Conservation (phyloP, 2,329 filamentous ascomycete genomes). For the Nothopassalora personata region DNA sequence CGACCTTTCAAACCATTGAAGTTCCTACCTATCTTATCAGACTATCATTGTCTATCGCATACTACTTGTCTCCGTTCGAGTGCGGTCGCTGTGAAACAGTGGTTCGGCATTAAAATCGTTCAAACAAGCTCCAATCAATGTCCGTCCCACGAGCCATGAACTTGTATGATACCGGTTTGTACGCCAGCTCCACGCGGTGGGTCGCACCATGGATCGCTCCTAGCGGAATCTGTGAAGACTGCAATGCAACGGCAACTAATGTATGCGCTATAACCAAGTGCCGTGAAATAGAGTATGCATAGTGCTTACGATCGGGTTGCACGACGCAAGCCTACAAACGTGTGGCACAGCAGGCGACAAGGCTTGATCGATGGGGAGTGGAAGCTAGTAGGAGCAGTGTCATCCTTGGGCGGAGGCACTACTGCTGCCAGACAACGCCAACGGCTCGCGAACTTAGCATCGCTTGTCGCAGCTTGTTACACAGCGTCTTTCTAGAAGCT, state of each 20-base stretch:
- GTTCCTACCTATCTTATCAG: not conserved
- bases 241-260: conserved; percentile 3
- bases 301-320: conserved; percentile 1
- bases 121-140: conserved; percentile 4
- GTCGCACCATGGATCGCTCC: conserved; percentile 3
- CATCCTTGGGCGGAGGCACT: not conserved
- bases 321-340: not conserved
- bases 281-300: not conserved
- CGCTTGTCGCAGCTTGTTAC: not conserved
- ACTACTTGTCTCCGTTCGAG: not conserved
- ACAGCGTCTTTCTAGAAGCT: not conserved
- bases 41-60: not conserved
- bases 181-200: conserved; percentile 8
- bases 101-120: conserved; percentile 14
- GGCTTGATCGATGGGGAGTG: not conserved
- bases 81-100: not conserved
- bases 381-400: not conserved
- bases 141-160: conserved; percentile 8
- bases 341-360: not conserved
- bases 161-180: not conserved
- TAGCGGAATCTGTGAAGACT: not conserved
- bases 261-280: not conserved
- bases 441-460: not conserved
- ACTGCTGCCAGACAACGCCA: not conserved
- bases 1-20: not conserved